Base-by-base conservation (phyloP, 2,329 filamentous ascomycete species). In the Botrytis pseudocinerea region DNA sequence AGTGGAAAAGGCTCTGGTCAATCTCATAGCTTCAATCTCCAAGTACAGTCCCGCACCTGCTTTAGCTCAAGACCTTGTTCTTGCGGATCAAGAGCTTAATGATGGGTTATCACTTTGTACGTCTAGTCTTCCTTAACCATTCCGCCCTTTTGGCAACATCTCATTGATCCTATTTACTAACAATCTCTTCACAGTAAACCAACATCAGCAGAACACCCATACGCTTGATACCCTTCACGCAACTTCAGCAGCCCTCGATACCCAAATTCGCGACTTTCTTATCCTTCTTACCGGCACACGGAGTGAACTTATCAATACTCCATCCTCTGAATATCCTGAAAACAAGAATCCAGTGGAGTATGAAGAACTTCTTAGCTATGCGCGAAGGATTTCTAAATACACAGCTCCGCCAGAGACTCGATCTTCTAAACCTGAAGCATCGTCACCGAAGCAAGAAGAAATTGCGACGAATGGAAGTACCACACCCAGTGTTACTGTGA, bases 311-410 rank as follows among this genome's bases (percentile, higher is more conserved):
- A 87, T 91, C 60, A 85, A 87, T 40, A 90, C 90, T 1, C 86
- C 88, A 4, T 86, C 87, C 1, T 90, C 89, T 9, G 83, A 83
- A 35, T 88, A 88, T 76, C 85, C 88, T 8, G 80, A 85, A 10
- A 83, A 82, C 7, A 83, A 85, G 2, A 87, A 84, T 79, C 82
- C 85, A 16, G 87, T 96, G 68, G 87, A 87, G 5, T 93, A 94
- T 79, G 87, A 90, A 62, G 91, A 95, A 77, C 88, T 97, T 0
- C 89, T 97, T 35, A 87, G 85, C 75, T 96, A 93, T 80, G 93
- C 93, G 35, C 91, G 91, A 61, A 90, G 91, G 76, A 96, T 97
- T 79, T 92, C 91, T 81, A 92, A 91, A 80, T 94, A 91, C 76
- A 95, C 93, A 0, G 86, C 94, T 20, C 93, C 93, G 0, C 76